These are phyloP conservation scores for Platanus orientalis DNA, from an alignment of 164 flowering plant species.

Conservation along the genomic window DNA sequence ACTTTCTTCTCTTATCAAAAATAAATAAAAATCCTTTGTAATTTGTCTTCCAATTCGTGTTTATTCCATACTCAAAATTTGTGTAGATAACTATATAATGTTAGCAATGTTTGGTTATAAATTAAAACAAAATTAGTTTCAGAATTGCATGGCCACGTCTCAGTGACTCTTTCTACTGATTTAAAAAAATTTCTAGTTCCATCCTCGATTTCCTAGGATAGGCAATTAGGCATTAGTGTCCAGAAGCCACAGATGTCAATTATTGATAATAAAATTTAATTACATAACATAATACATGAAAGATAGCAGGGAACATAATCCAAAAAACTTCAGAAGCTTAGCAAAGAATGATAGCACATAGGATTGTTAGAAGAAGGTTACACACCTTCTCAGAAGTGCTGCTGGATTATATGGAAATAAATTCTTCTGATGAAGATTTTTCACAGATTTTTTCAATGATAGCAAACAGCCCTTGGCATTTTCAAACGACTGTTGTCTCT, in stretches of 20 bases:
- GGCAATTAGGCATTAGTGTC: not conserved
- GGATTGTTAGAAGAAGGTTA: slow-evolving; percentile 2
- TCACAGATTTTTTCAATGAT: slow-evolving; percentile 50
- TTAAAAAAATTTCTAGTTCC: not conserved
- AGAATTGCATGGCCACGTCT: not conserved
- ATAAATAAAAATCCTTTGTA: too few relatives aligned
- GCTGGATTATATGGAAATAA: slow-evolving; percentile 88
- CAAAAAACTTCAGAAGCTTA: too few relatives aligned
- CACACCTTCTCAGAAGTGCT: slow-evolving; percentile 70
- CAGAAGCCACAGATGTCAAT: not conserved
- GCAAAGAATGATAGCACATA: not conserved
- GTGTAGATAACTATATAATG: too few relatives aligned
- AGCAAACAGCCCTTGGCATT: slow-evolving; percentile 63
- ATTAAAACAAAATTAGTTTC: not conserved
- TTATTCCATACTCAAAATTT: too few relatives aligned
- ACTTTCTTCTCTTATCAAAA: too few relatives aligned
- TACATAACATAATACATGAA: not conserved
- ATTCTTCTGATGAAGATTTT: slow-evolving; percentile 58
- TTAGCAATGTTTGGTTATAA: not conserved
- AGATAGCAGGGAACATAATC: not conserved
- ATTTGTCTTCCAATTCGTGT: too few relatives aligned
- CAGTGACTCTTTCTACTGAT: not conserved
- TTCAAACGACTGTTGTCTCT: slow-evolving; percentile 25
- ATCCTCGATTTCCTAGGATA: not conserved
- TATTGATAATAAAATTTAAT: not conserved